Conservation (phyloP, 2,329 filamentous ascomycete species). For the Byssothecium circinans region DNA sequence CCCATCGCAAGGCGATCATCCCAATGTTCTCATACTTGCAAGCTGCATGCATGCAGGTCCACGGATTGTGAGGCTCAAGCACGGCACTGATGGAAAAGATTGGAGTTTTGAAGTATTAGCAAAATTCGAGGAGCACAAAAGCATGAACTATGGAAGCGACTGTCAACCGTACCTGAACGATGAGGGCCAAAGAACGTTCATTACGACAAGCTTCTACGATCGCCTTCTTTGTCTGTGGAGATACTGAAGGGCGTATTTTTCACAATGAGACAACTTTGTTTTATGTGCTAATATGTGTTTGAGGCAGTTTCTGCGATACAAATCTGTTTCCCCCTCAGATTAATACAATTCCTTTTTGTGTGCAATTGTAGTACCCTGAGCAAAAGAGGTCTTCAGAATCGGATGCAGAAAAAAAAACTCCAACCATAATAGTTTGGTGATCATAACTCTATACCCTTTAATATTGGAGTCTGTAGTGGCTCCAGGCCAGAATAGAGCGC, state of each 20-base stretch:
- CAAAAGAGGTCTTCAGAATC: too few species aligned
- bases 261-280: neutral
- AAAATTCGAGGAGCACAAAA: slow-evolving; percentile 81
- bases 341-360: too few species aligned
- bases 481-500: too few species aligned
- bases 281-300: neutral
- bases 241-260: slow-evolving; percentile 17
- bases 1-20: slow-evolving; percentile 13
- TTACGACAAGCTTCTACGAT: slow-evolving; percentile 80
- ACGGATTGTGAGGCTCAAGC: slow-evolving; percentile 59
- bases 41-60: slow-evolving; percentile 94
- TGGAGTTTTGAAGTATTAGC: slow-evolving; percentile 69
- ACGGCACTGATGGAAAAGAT: slow-evolving; percentile 24
- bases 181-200: slow-evolving; percentile 47
- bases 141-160: slow-evolving; percentile 94
- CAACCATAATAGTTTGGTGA: too few species aligned
- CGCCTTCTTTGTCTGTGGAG: slow-evolving; percentile 69
- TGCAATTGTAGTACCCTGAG: too few species aligned
- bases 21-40: slow-evolving; percentile 54
- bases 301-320: too few species aligned
- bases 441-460: too few species aligned
- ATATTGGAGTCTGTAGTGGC: too few species aligned
- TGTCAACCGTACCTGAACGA: slow-evolving; percentile 50
- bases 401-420: too few species aligned
- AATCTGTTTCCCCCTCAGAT: too few species aligned